A percentile compares a stretch with the other conserved stretches of the same genome.
Evolutionary conservation across 148 eudicot species (phyloP).

Genomic region (Arctostaphylos glauca): DNA sequence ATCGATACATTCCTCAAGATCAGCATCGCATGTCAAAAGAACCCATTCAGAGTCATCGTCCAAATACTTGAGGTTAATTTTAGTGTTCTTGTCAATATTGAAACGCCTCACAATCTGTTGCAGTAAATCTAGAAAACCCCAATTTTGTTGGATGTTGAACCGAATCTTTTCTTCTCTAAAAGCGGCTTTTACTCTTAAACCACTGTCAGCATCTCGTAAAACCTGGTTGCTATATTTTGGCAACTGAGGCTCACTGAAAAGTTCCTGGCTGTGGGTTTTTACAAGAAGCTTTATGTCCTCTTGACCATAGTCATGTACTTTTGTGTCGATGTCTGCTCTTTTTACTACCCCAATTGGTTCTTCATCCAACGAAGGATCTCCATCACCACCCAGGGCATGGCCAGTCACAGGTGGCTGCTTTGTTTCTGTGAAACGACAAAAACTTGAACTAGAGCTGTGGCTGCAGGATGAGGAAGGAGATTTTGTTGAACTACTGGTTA

Average conservation of each 20-base stretch:
- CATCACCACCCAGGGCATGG: conserved; percentile 25
- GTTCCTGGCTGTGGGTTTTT: background rate
- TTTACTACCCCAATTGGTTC: conserved; percentile 33
- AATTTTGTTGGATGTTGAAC: conserved; percentile 47
- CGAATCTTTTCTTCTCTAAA: conserved; percentile 74
- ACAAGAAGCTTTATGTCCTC: background rate
- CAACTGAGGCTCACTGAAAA: conserved; percentile 20
- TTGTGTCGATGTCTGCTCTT: conserved; percentile 49
- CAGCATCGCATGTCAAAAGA: conserved; percentile 80
- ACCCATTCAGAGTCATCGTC: conserved; percentile 92
- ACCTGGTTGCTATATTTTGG: conserved; percentile 29
- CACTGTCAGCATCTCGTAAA: conserved; percentile 24
- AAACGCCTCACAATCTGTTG: conserved; percentile 59
- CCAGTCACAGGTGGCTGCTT: conserved; percentile 29
- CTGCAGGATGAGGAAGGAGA: conserved; percentile 61
- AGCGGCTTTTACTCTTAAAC: conserved; percentile 57
- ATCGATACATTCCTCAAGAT: conserved; percentile 73
- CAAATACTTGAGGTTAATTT: conserved; percentile 58
- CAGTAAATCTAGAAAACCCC: conserved; percentile 53
- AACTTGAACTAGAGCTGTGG: conserved; percentile 66
- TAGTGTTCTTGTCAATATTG: conserved; percentile 39
- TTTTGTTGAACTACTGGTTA: conserved; percentile 48
- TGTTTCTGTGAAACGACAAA: conserved; percentile 42
- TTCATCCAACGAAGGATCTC: conserved; percentile 33
- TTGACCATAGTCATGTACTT: conserved; percentile 31